Base-by-base conservation (phyloP, 495 filamentous ascomycete genomes). In the Penicillium canariense region DNA sequence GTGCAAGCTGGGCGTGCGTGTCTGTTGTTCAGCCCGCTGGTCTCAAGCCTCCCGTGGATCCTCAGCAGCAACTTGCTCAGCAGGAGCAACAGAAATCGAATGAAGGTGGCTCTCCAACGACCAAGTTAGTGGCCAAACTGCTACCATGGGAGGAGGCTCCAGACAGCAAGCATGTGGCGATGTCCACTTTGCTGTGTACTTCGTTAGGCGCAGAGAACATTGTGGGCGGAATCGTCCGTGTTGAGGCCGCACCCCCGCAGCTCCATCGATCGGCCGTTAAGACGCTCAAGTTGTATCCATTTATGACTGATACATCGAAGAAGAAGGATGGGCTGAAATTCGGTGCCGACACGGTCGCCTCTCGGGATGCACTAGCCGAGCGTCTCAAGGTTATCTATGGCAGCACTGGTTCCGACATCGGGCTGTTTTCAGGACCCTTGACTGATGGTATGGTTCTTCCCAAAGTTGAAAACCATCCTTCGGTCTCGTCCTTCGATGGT, bases 371-470 rank as follows among this genome's bases (percentile, higher is more conserved):
- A 56, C 77, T 87, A 35, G 73, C 77, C 2, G 80, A 67, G 69
- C 77, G 62, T 68, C 77, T 69, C 67, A 79, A 49, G 77, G 79
- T 74, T 10, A 66, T 75, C 0, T 74, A 75, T 53, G 73, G 71
- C 17, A 71, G 60, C 45, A 61, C 68, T 52, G 72, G 70, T 4
- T 68, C 71, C 1, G 71, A 71, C 11, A 50, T 66, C 42, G 83
- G 84, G 1, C 66, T 96, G 30, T 74, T 97, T n/a, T 81, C 88
- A 15, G 93, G 94, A 0, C 90, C 94, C 3, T 61, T 98, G 25
- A 97, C 92, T 0, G 88, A 97, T 71, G 91, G 94, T 6, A 87
- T 93, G 71, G 60, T 95, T 26, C 69, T 98, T 23, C 80, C 83
- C 0, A 69, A 61, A 44, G 55, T 68, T 6, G 70, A 75, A n/a